Conservation (phyloP, 805 yeast species). For the Blastobotrys peoriensis region DNA sequence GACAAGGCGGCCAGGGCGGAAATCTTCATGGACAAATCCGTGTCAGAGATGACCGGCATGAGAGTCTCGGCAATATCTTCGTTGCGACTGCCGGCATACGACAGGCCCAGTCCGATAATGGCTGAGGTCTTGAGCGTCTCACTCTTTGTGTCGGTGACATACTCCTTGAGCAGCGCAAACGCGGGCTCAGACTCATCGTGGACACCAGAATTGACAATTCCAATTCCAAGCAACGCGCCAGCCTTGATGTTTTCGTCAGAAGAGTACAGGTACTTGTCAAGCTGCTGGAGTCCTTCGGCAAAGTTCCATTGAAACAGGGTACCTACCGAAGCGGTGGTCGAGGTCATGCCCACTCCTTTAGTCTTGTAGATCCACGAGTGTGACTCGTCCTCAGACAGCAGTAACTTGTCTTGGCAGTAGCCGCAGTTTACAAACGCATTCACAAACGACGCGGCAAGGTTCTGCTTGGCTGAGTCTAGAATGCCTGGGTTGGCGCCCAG, state of each 20-base stretch:
- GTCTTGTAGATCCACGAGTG: slow-evolving; percentile 86
- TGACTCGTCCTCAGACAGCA: slow-evolving; percentile 62
- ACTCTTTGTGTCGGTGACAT: slow-evolving; percentile 54
- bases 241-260: slow-evolving; percentile 85
- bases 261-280: slow-evolving; percentile 84
- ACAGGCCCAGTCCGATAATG: slow-evolving; percentile 85
- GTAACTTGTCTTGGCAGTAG: slow-evolving; percentile 75
- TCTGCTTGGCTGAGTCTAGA: slow-evolving; percentile 90
- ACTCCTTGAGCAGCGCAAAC: slow-evolving; percentile 72
- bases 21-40: slow-evolving; percentile 66
- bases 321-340: slow-evolving; percentile 90
- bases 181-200: slow-evolving; percentile 96
- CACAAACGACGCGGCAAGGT: slow-evolving; percentile 90
- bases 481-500: slow-evolving; percentile 45
- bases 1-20: slow-evolving; percentile 85
- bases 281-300: slow-evolving; percentile 78
- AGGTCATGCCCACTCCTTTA: slow-evolving; percentile 83
- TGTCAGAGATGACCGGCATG: slow-evolving; percentile 76
- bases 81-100: slow-evolving; percentile 91
- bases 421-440: slow-evolving; percentile 90
- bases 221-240: slow-evolving; percentile 94
- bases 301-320: slow-evolving; percentile 87
- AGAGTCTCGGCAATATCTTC: slow-evolving; percentile 73
- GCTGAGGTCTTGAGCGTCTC: slow-evolving; percentile 69
- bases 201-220: slow-evolving; percentile 84